These are phyloP conservation scores for Zostera marina DNA, from an alignment of 116 monocot species.

Conservation along the genomic window DNA sequence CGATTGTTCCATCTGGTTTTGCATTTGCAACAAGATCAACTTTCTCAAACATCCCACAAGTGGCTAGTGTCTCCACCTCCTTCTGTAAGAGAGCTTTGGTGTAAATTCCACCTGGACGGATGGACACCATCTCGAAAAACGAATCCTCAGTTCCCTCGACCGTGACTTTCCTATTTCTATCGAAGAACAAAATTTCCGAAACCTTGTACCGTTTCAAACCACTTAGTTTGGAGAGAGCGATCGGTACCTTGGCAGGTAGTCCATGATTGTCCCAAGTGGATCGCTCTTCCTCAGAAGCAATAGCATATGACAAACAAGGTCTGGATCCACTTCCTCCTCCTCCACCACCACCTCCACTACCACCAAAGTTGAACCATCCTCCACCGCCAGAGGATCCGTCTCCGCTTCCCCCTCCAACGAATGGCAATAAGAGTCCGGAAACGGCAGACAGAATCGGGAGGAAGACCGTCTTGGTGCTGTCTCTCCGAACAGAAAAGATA, in stretches of 20 bases:
- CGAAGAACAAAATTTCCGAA: conserved; percentile 64
- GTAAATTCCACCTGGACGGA: conserved; percentile 73
- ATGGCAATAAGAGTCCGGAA: conserved; percentile 2
- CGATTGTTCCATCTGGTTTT: conserved; percentile 76
- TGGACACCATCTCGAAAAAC: conserved; percentile 97
- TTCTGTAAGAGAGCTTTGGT: conserved; percentile 71
- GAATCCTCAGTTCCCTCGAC: conserved; percentile 49
- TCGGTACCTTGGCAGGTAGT: conserved; percentile 45
- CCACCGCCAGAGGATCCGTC: conserved; percentile 5
- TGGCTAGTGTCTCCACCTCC: conserved; percentile 78
- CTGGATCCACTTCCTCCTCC: conserved; percentile 36
- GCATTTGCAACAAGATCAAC: conserved; percentile 85
- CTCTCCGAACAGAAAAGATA: background rate
- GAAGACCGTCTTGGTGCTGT: background rate
- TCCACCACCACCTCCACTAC: conserved; percentile 33
- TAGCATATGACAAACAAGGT: conserved; percentile 30
- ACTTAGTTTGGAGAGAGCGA: conserved; percentile 46
- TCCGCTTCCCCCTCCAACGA: background rate
- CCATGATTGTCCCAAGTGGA: conserved; percentile 63
- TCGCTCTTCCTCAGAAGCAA: conserved; percentile 32
- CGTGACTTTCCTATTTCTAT: conserved; percentile 31
- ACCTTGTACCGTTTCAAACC: conserved; percentile 58
- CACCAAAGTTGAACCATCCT: conserved; percentile 10
- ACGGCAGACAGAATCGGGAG: background rate
- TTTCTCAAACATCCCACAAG: conserved; percentile 96